Evolutionary conservation across 225 moss, liverwort and hornwort species (phyloP).

Genomic region (Physcomitrium patens): DNA sequence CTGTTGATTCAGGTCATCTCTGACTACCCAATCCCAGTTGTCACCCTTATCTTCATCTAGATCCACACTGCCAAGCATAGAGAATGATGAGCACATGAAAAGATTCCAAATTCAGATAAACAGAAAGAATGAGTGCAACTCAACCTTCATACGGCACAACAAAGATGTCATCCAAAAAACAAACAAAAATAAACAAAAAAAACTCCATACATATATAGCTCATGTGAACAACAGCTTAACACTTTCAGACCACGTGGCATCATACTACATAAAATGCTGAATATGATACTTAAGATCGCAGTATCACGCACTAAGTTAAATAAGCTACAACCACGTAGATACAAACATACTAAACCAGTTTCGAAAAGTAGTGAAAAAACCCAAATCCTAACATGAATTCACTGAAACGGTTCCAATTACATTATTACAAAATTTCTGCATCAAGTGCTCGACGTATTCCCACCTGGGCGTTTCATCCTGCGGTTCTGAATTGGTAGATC

Average conservation of each 20-base stretch:
- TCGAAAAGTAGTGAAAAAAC: conserved; percentile 13
- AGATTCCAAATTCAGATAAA: not conserved
- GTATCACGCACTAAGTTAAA: conserved; percentile 10
- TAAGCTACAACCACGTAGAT: not conserved
- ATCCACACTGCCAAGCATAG: conserved; percentile 37
- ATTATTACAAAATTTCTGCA: not conserved
- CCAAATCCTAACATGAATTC: conserved; percentile 12
- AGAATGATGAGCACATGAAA: conserved; percentile 2
- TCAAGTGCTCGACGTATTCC: conserved; percentile 20
- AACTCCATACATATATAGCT: not conserved
- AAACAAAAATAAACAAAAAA: not conserved
- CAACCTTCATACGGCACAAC: conserved; percentile 5
- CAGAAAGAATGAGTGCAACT: conserved; percentile 11
- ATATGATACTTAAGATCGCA: not conserved
- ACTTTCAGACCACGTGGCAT: not conserved
- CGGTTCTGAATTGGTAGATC: conserved; percentile 33
- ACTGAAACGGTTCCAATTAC: not conserved
- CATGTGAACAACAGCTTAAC: not conserved
- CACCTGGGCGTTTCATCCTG: conserved; percentile 38
- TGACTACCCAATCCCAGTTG: conserved; percentile 38
- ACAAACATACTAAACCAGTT: not conserved
- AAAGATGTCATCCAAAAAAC: not conserved
- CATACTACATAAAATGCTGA: conserved; percentile 10
- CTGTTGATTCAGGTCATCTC: conserved; percentile 33
- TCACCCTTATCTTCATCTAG: conserved; percentile 39